Evolutionary conservation across 495 filamentous ascomycete genomes (phyloP).

Genomic region (Sphaerosporella brunnea): DNA sequence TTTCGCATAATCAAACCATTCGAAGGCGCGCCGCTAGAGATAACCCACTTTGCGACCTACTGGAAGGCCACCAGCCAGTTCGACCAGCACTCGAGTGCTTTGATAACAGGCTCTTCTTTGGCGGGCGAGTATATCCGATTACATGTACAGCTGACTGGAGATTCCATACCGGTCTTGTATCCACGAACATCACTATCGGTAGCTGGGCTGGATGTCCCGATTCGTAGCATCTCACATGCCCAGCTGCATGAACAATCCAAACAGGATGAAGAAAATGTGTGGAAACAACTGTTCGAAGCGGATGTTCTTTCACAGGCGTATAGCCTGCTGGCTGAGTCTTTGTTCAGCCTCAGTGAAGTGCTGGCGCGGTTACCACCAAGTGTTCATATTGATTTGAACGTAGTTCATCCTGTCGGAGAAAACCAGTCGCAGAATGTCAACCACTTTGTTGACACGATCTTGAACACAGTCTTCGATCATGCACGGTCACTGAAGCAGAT

Average conservation of each 20-base stretch:
- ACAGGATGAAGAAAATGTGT: neutral
- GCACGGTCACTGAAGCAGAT: constrained; percentile 55
- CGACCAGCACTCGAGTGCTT: constrained; percentile 59
- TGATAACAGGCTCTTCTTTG: constrained; percentile 88
- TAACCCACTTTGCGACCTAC: constrained; percentile 94
- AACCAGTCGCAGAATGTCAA: constrained; percentile 71
- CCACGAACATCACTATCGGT: constrained; percentile 63
- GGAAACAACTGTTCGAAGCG: neutral
- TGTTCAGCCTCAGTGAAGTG: constrained; percentile 55
- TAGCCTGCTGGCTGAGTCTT: constrained; percentile 50
- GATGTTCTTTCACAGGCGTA: constrained; percentile 27
- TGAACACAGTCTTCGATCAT: constrained; percentile 79
- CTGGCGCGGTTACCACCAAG: constrained; percentile 51
- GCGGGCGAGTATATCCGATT: constrained; percentile 84
- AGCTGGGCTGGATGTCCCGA: constrained; percentile 60
- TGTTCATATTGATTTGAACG: constrained; percentile 72
- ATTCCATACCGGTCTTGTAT: constrained; percentile 72
- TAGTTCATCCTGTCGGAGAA: constrained; percentile 52
- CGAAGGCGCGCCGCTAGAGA: constrained; percentile 79
- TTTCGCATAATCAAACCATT: constrained; percentile 96
- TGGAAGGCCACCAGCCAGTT: constrained; percentile 95
- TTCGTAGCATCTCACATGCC: constrained; percentile 52
- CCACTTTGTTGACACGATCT: constrained; percentile 60
- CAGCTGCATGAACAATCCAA: constrained; percentile 39
- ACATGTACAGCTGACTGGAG: constrained; percentile 75